These are phyloP conservation scores for Pleurotus pulmonarius DNA, from an alignment of 768 basidiomycete genomes.

Conservation along the genomic window DNA sequence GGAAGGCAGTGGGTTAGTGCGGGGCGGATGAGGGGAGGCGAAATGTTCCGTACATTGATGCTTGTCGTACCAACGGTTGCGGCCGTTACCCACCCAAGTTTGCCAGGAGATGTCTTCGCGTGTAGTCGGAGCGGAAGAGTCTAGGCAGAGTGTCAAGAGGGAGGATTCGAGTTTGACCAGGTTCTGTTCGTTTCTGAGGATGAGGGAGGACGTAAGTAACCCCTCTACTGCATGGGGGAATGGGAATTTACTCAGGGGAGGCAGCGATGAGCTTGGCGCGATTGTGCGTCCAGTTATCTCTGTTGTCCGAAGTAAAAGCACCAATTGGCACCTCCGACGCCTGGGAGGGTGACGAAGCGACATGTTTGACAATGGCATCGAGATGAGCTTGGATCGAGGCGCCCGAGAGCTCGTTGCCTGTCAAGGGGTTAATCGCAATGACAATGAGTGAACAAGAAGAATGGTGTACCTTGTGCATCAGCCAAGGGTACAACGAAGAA, in stretches of 20 bases:
- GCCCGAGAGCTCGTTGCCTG: conserved; percentile 59
- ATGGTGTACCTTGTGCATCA: conserved; percentile 44
- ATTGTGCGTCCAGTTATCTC: conserved; percentile 87
- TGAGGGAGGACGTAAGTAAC: no score
- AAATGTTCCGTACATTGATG: conserved; percentile 70
- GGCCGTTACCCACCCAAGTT: conserved; percentile 87
- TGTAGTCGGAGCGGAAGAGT: conserved; percentile 77
- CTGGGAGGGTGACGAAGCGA: conserved; percentile 1
- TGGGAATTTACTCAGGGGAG: conserved; percentile 32
- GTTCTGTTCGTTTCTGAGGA: no score
- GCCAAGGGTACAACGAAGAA: conserved; percentile 82
- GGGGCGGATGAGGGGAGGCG: neutral
- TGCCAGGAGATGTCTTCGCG: conserved; percentile 79
- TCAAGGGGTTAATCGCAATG: neutral
- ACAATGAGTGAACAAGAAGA: neutral
- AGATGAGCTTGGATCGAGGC: conserved; percentile 83
- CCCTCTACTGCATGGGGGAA: no score
- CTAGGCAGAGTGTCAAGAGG: conserved; percentile 44
- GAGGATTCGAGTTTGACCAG: no score
- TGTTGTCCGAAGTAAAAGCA: conserved; percentile 82
- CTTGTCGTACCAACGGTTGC: conserved; percentile 95
- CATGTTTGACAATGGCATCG: conserved; percentile 43
- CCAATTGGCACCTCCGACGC: conserved; percentile 56
- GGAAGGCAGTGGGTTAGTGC: neutral
- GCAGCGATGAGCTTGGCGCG: conserved; percentile 56